Evolutionary conservation across 768 basidiomycete species (phyloP).

Genomic region (Gelatoporia subvermispora): DNA sequence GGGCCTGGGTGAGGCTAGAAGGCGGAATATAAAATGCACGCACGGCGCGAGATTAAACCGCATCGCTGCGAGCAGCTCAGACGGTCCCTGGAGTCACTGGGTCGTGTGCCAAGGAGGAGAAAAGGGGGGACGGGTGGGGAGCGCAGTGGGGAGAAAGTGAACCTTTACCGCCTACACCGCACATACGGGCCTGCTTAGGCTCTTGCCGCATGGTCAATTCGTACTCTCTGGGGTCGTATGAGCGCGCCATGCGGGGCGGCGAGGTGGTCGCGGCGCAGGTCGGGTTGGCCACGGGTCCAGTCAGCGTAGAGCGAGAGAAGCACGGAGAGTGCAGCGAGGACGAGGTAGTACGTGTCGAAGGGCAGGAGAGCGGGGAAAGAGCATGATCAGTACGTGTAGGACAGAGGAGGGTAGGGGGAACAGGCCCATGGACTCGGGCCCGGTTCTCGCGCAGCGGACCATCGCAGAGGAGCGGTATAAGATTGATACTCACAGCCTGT

Average conservation of each 20-base stretch:
- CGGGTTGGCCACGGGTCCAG: neutral
- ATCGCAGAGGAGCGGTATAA: conserved; percentile 6
- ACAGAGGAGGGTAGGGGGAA: conserved; percentile 8
- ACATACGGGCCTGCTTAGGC: conserved; percentile 90
- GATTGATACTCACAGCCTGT: conserved; percentile 31
- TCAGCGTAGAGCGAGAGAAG: conserved; percentile 10
- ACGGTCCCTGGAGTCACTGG: too few relatives aligned
- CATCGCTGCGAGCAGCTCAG: too few relatives aligned
- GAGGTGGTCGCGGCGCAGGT: neutral
- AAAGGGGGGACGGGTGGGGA: neutral
- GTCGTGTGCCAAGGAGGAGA: neutral
- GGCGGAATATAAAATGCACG: too few relatives aligned
- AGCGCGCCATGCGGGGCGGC: conserved; percentile 13
- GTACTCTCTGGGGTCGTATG: conserved; percentile 58
- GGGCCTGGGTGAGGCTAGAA: too few relatives aligned
- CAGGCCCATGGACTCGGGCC: conserved; percentile 13
- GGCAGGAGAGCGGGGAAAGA: conserved; percentile 4
- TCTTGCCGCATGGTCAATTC: conserved; percentile 85
- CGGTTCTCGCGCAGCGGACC: neutral
- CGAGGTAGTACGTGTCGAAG: conserved; percentile 13
- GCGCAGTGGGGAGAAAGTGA: conserved; percentile 1
- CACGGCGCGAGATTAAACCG: too few relatives aligned
- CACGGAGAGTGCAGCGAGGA: conserved; percentile 10
- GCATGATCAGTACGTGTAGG: conserved; percentile 1
- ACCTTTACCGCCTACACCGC: conserved; percentile 82